Evolutionary conservation across 495 filamentous ascomycete genomes (phyloP), one percentile per base, ranked within the genome.

Genomic region (Neurospora sp.): DNA sequence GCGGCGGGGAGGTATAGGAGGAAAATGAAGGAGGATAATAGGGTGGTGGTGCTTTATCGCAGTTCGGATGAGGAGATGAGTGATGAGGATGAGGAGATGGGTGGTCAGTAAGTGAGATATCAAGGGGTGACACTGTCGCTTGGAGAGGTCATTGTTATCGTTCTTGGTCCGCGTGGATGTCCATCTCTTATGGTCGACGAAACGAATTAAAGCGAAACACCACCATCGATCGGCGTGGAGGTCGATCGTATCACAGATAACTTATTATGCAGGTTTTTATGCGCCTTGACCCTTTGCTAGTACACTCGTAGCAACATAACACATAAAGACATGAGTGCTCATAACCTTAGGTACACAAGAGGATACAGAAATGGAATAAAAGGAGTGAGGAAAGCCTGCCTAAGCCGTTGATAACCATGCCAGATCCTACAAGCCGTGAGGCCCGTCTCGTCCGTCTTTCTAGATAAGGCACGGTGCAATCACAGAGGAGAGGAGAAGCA

Each of bases 401-500:
- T n/a, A 46, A 20, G n/a, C 9, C 42, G 9, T 46, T 46, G n/a
- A 46, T 46, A 20, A 20, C 18, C 9, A 20, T 10, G 18, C 42
- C 42, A 14, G 5, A 14, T 14, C 9, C 42, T 76, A 62, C 79
- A 79, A 82, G 84, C 84, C 85, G 85, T 78, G 84, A 85, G 85
- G 85, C 85, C 78, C 9, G 79, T 79, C 73, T 74, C 72, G 20
- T 75, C 79, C 78, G 74, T 82, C 81, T 80, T 84, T 76, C 78
- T 77, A 23, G n/a, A 11, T 10, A 23, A 23, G 9, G 46, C n/a
- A 48, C n/a, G n/a, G n/a, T 11, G n/a, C 46, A 10, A 72, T 76
- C 76, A 69, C 79, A 83, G 82, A 83, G 83, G 84, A 78, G 84
- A 84, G 83, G 84, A 83, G 72, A 75, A 75, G n/a, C 14, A 18